A percentile compares a stretch with the other conserved stretches of the same genome.
Evolutionary conservation across 495 filamentous ascomycete species (phyloP).

Genomic region (Penicillium desertorum): DNA sequence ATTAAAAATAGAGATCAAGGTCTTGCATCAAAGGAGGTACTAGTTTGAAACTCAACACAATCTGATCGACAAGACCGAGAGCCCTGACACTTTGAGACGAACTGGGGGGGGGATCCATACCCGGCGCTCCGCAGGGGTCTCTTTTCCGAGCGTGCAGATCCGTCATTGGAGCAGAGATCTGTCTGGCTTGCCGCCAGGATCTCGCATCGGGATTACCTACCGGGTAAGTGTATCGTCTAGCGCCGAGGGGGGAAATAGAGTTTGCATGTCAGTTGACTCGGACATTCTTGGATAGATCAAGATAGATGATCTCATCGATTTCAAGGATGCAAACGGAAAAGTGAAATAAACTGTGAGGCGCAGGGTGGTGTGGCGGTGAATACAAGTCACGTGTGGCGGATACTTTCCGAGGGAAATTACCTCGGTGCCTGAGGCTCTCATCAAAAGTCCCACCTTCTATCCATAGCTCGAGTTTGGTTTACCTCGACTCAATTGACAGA

Average conservation of each 20-base stretch:
- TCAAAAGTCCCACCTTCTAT: constrained; percentile 5
- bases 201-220: constrained; percentile 7
- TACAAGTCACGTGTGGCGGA: constrained; percentile 14
- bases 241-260: constrained; percentile 10
- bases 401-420: constrained; percentile 21
- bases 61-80: constrained; percentile 13
- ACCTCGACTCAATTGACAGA: background rate
- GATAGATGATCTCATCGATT: constrained; percentile 21
- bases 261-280: constrained; percentile 11
- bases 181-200: constrained; percentile 29
- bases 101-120: constrained; percentile 15
- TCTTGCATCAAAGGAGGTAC: background rate
- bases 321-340: constrained; percentile 22
- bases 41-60: constrained; percentile 25
- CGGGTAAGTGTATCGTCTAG: constrained; percentile 17
- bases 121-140: constrained; percentile 15
- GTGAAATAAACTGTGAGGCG: background rate
- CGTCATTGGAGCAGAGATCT: constrained; percentile 18
- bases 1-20: constrained; percentile 6
- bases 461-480: constrained; percentile 1
- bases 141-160: constrained; percentile 1
- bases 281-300: constrained; percentile 20
- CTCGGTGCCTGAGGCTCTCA: constrained; percentile 21
- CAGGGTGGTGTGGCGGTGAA: constrained; percentile 13
- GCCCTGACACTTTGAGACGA: constrained; percentile 14